A percentile compares a stretch with the other conserved stretches of the same genome.
Evolutionary conservation across 805 yeast species (phyloP).

Genomic region (Metschnikowia dekortorum): DNA sequence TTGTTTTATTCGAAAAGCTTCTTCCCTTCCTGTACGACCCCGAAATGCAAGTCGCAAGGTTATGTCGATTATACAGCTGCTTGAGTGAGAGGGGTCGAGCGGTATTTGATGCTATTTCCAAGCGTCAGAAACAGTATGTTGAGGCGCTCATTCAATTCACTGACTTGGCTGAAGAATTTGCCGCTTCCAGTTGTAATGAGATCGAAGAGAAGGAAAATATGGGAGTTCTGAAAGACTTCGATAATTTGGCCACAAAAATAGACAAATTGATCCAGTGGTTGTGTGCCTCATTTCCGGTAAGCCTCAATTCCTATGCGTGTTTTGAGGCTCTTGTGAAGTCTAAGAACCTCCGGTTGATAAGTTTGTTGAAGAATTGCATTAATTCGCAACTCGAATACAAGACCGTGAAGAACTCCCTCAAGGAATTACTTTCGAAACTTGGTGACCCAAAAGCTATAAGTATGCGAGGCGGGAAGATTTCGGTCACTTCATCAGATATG

Average conservation of each 20-base stretch:
- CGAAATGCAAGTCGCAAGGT: slow-evolving; percentile 46
- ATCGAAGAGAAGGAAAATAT: slow-evolving; percentile 21
- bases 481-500: slow-evolving; percentile 46
- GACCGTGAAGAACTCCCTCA: slow-evolving; percentile 56
- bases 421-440: slow-evolving; percentile 56
- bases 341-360: slow-evolving; percentile 56
- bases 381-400: slow-evolving; percentile 56
- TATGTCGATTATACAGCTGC: slow-evolving; percentile 44
- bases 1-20: slow-evolving; percentile 52
- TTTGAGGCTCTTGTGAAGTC: slow-evolving; percentile 49
- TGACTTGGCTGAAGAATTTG: slow-evolving; percentile 43
- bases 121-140: slow-evolving; percentile 61
- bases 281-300: slow-evolving; percentile 51
- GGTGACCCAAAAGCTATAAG: slow-evolving; percentile 48
- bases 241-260: slow-evolving; percentile 29
- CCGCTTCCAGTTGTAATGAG: slow-evolving; percentile 12
- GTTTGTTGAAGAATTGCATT: slow-evolving; percentile 51
- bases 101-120: slow-evolving; percentile 65
- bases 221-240: slow-evolving; percentile 1
- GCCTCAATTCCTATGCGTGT: slow-evolving; percentile 44
- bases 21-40: slow-evolving; percentile 49
- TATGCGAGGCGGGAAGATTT: slow-evolving; percentile 18
- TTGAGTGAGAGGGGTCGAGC: slow-evolving; percentile 56
- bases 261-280: slow-evolving; percentile 63
- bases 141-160: slow-evolving; percentile 48